phyloP scores from a whole-genome alignment of 306 rosid genomes.

The Betula pendula region DNA sequence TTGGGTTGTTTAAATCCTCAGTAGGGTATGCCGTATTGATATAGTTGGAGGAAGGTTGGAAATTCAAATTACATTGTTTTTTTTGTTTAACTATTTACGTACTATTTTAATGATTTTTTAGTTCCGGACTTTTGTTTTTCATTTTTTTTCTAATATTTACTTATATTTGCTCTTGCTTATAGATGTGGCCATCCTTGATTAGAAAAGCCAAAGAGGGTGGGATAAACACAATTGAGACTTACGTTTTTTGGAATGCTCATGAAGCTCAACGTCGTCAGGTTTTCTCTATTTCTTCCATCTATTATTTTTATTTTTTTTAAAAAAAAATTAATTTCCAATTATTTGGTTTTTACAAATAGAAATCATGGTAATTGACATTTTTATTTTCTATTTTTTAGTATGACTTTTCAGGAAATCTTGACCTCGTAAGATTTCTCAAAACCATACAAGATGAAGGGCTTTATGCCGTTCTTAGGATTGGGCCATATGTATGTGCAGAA shows the following conservation, averaged over 20 bases:
- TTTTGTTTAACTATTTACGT: too few species aligned
- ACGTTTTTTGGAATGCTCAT: constrained; percentile 48
- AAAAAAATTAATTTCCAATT: neutral
- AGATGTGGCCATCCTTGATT: constrained; percentile 56
- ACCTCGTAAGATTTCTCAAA: constrained; percentile 35
- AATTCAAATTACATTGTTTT: too few species aligned
- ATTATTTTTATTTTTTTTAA: neutral
- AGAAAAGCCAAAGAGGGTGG: constrained; percentile 49
- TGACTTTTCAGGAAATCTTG: constrained; percentile 38
- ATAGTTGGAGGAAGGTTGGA: too few species aligned
- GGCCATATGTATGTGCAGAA: constrained; percentile 56
- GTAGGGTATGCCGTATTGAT: too few species aligned
- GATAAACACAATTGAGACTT: constrained; percentile 39
- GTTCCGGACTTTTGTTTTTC: neutral
- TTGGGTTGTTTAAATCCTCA: too few species aligned
- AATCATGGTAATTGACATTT: neutral
- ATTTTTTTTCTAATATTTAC: neutral
- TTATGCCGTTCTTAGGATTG: constrained; percentile 43
- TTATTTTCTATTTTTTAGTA: constrained; percentile 19
- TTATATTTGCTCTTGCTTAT: neutral
- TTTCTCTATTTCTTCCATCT: too few species aligned
- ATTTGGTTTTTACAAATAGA: neutral
- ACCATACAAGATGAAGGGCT: constrained; percentile 29
- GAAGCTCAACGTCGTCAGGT: constrained; percentile 41
- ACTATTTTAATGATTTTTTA: too few species aligned